phyloP scores from a whole-genome alignment of 2,329 filamentous ascomycete species.

The Aspergillus aculeatinus region DNA sequence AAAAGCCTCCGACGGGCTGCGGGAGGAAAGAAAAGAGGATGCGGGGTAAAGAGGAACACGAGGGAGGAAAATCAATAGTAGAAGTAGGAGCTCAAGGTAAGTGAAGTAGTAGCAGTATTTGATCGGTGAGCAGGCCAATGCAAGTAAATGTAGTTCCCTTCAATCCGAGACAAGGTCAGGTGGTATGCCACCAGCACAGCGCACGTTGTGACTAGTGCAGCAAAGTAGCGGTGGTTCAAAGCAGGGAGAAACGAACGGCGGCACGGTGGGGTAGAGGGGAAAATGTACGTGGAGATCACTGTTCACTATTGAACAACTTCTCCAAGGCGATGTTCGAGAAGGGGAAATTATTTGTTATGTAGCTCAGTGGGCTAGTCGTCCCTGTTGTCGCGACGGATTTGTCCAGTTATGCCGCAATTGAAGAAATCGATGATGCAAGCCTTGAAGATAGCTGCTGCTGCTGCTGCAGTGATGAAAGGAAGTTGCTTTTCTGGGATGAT shows the following conservation, averaged over 20 bases:
- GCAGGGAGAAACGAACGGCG: neutral
- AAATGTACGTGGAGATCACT: neutral
- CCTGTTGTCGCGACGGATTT: constrained; percentile 7
- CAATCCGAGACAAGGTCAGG: constrained; percentile 19
- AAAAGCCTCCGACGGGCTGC: neutral
- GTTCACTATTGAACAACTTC: neutral
- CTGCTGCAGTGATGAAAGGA: neutral
- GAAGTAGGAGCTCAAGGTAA: constrained; percentile 5
- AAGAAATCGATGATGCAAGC: constrained; percentile 23
- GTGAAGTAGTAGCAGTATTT: neutral
- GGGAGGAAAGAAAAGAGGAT: constrained; percentile 8
- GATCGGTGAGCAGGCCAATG: constrained; percentile 14
- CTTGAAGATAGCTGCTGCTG: neutral
- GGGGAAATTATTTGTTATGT: constrained; percentile 4
- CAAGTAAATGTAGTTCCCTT: constrained; percentile 16
- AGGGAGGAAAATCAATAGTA: constrained; percentile 12
- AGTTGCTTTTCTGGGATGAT: neutral
- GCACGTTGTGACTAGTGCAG: constrained; percentile 2
- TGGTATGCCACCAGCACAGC: constrained; percentile 10
- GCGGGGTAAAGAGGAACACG: constrained; percentile 19
- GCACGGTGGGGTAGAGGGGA: constrained; percentile 5
- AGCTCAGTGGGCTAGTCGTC: constrained; percentile 1
- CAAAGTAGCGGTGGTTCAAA: neutral
- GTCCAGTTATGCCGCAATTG: constrained; percentile 24
- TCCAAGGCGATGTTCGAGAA: neutral